phyloP scores from a whole-genome alignment of 2,329 filamentous ascomycete genomes.

The Grosmannia penicillata region DNA sequence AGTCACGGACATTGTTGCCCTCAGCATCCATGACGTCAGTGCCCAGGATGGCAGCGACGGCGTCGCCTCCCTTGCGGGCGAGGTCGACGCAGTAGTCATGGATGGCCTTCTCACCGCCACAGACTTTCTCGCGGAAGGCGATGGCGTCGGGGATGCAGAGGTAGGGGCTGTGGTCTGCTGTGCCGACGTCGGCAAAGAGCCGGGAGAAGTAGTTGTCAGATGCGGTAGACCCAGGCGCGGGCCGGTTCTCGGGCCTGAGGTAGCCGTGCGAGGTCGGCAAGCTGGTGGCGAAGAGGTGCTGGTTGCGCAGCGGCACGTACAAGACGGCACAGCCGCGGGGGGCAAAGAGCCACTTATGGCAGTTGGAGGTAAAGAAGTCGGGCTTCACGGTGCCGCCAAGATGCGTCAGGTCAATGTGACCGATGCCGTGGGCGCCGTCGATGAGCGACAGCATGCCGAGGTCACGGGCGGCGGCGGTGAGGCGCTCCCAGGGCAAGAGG shows the following conservation, averaged over 20 bases:
- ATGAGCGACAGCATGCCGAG: constrained; percentile 48
- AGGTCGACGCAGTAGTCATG: constrained; percentile 40
- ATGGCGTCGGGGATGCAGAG: constrained; percentile 47
- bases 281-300: constrained; percentile 48
- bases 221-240: constrained; percentile 1
- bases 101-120: constrained; percentile 51
- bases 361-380: constrained; percentile 62
- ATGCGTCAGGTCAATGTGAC: constrained; percentile 49
- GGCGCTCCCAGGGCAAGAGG: constrained; percentile 51
- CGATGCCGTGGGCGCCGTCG: constrained; percentile 58
- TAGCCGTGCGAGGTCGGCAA: constrained; percentile 59
- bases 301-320: constrained; percentile 52
- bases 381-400: constrained; percentile 36
- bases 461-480: constrained; percentile 38
- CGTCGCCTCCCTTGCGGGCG: constrained; percentile 37
- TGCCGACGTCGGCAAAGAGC: constrained; percentile 53
- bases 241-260: constrained; percentile 2
- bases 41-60: constrained; percentile 40
- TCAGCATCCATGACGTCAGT: constrained; percentile 48
- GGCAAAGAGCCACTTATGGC: constrained; percentile 61
- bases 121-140: constrained; percentile 42
- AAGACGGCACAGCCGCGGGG: constrained; percentile 57
- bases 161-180: constrained; percentile 48
- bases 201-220: constrained; percentile 34
- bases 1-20: constrained; percentile 35